Percentiles rank a stretch among this genome's conserved stretches.
Evolutionary conservation across 2,329 filamentous ascomycete species (phyloP).

Genomic region (Cordyceps tenuipes): DNA sequence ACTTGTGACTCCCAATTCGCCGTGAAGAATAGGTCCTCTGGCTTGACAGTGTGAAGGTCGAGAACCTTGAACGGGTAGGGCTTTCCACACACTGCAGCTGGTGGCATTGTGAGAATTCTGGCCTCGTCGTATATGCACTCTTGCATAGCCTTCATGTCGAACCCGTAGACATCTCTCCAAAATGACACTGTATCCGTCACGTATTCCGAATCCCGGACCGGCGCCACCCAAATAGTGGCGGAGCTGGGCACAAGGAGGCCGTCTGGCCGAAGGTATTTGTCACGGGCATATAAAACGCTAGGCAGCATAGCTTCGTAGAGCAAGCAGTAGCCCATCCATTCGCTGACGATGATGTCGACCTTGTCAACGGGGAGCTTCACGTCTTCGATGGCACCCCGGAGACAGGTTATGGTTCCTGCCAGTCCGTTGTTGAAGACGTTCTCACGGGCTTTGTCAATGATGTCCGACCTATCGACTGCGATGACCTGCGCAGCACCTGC

Average conservation of each 20-base stretch:
- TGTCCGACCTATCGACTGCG: conserved; percentile 86
- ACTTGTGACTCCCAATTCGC: conserved; percentile 57
- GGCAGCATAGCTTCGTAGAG: conserved; percentile 96
- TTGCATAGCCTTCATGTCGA: conserved; percentile 89
- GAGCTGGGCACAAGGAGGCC: conserved; percentile 84
- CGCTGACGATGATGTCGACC: conserved; percentile 90
- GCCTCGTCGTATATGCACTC: conserved; percentile 72
- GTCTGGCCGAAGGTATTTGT: conserved; percentile 71
- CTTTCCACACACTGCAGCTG: conserved; percentile 48
- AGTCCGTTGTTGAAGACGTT: conserved; percentile 79
- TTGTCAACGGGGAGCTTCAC: conserved; percentile 66
- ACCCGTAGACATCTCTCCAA: conserved; percentile 91
- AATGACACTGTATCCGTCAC: conserved; percentile 70
- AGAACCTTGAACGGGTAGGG: conserved; percentile 63
- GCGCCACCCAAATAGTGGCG: conserved; percentile 73
- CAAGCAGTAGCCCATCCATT: conserved; percentile 96
- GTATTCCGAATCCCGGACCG: conserved; percentile 69
- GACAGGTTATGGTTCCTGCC: conserved; percentile 63
- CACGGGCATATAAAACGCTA: conserved; percentile 79
- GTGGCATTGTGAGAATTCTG: conserved; percentile 65
- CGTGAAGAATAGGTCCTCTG: conserved; percentile 68
- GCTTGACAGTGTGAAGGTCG: conserved; percentile 64
- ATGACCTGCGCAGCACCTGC: conserved; percentile 81
- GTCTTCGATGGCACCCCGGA: conserved; percentile 83
- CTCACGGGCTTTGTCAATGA: conserved; percentile 77